Evolutionary conservation across 2,329 filamentous ascomycete genomes (phyloP).

Genomic region (Lasiodiplodia theobromae): DNA sequence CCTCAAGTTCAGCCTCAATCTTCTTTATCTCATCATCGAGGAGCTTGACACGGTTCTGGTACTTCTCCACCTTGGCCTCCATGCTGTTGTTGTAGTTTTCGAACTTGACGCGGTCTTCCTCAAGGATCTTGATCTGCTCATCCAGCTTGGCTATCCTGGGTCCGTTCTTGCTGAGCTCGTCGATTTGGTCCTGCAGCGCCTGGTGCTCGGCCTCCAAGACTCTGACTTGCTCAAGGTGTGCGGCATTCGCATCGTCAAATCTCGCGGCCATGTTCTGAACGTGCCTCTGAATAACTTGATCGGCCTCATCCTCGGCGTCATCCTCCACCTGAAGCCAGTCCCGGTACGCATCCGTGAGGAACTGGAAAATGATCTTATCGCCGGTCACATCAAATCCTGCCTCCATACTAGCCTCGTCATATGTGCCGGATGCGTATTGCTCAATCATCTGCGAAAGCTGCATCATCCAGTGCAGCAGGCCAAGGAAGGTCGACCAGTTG

Average conservation of each 20-base stretch:
- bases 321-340: constrained; percentile 88
- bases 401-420: constrained; percentile 89
- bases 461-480: constrained; percentile 98
- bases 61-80: constrained; percentile 85
- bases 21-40: constrained; percentile 88
- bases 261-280: constrained; percentile 85
- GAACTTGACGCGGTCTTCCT: constrained; percentile 94
- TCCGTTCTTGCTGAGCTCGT: constrained; percentile 85
- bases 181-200: constrained; percentile 81
- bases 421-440: constrained; percentile 76
- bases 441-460: constrained; percentile 95
- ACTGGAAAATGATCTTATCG: constrained; percentile 93
- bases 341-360: constrained; percentile 86
- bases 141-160: constrained; percentile 85
- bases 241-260: constrained; percentile 84
- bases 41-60: constrained; percentile 79
- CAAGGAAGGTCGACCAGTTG: constrained; percentile 96
- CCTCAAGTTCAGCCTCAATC: constrained; percentile 83
- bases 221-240: constrained; percentile 83
- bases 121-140: constrained; percentile 89
- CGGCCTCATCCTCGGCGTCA: constrained; percentile 80
- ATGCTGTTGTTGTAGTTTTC: constrained; percentile 91
- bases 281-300: constrained; percentile 84
- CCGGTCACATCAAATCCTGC: constrained; percentile 85
- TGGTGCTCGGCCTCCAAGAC: constrained; percentile 87